Base-by-base conservation (phyloP, 805 yeast genomes). In the Metschnikowia chrysomelidarum region DNA sequence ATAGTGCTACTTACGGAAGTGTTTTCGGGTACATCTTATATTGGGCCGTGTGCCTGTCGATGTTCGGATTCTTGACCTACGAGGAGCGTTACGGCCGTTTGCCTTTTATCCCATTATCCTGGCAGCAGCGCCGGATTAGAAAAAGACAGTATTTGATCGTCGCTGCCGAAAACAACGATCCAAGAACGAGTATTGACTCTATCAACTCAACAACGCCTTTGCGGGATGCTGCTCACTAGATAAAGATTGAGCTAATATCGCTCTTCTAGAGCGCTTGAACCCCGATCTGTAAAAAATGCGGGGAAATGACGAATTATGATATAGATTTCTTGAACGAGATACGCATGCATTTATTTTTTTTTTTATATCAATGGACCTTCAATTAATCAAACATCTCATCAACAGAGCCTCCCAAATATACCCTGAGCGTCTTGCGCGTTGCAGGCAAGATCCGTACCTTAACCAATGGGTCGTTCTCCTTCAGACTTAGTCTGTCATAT, bases 1-100 rank as follows among this genome's bases (percentile, higher is more conserved):
- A 88, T 57, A 78, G 89, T 44, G 96, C 96, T 3, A 88, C 97
- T 0, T 86, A 82, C 54, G 95, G 94, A 4, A 84, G 95, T 14
- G 88, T 88, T 1, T 57, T 73, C 4, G 75, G 88, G 32, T 88
- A 88, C 62, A 72, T 75, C 43, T 36, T 69, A 1, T 88, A 82
- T 58, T 88, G 96, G 97, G 19, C 65, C 1, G 56, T 61, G 3
- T 69, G 76, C 7, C 66, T 82, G 19, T 45, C 60, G 1, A 44
- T 69, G 38, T 57, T 86, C 34, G 59, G 62, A 32, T 53, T 65
- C 17, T 63, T 61, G 41, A 34, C 61, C 12, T 57, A 50, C 35
- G 85, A 80, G 46, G 86, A 79, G 46, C 65, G 61, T 17, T 53
- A 69, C 31, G 89, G 89, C 0, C 68, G 67, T 26, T 58, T 80